phyloP scores from a whole-genome alignment of 2,329 filamentous ascomycete genomes.

The Pseudocercospora musae region DNA sequence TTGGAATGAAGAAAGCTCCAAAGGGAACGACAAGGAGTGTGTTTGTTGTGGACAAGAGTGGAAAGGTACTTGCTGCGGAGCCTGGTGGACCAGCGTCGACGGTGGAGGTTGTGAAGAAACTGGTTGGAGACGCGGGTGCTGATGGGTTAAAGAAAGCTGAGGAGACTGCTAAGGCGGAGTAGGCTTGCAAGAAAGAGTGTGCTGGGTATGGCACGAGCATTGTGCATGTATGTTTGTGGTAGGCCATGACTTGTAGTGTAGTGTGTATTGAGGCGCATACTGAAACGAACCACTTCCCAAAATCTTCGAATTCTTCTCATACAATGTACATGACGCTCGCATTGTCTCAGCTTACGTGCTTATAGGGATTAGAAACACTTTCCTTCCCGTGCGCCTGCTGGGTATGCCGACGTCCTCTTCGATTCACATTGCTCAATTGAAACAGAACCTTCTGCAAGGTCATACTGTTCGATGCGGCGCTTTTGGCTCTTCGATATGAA shows the following conservation, averaged over 20 bases:
- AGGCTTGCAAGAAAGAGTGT: neutral
- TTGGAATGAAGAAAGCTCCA: constrained; percentile 83
- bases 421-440: neutral
- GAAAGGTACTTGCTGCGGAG: constrained; percentile 73
- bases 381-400: neutral
- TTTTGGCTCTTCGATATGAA: neutral
- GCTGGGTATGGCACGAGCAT: neutral
- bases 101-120: constrained; percentile 68
- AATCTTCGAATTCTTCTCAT: neutral
- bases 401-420: neutral
- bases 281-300: neutral
- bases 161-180: constrained; percentile 27
- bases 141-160: constrained; percentile 36
- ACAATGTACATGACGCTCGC: neutral
- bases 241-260: neutral
- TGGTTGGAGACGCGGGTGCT: constrained; percentile 47
- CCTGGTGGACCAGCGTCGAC: constrained; percentile 75
- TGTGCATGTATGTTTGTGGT: neutral
- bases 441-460: neutral
- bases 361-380: neutral
- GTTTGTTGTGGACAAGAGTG: constrained; percentile 66
- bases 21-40: constrained; percentile 82
- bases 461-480: neutral
- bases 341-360: neutral
- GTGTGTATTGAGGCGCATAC: neutral